Evolutionary conservation across 2,329 filamentous ascomycete species (phyloP).

Genomic region (Lachnellula subtilissima): DNA sequence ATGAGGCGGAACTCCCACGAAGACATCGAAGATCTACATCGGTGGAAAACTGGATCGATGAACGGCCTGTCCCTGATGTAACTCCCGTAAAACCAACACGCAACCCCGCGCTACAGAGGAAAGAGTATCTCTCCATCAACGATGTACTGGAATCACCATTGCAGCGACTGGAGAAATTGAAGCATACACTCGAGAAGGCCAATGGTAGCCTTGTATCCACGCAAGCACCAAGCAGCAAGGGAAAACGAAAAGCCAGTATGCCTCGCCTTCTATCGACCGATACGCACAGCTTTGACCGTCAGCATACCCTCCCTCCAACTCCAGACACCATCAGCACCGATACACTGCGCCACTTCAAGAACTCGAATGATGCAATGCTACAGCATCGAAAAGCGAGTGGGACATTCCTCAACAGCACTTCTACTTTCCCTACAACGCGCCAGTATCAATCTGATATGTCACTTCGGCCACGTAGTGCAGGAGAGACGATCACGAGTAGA

Average conservation of each 20-base stretch:
- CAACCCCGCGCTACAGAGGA: conserved; percentile 13
- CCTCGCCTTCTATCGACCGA: conserved; percentile 14
- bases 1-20: conserved; percentile 11
- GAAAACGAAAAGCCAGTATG: conserved; percentile 8
- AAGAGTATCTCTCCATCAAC: conserved; percentile 43
- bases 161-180: conserved; percentile 45
- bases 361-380: conserved; percentile 45
- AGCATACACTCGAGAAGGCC: conserved; percentile 24
- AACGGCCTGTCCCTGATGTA: conserved; percentile 15
- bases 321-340: conserved; percentile 33
- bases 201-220: conserved; percentile 3
- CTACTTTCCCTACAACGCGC: conserved; percentile 15
- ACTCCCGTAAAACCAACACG: conserved; percentile 9
- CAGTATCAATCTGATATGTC: conserved; percentile 22
- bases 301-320: conserved; percentile 30
- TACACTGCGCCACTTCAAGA: conserved; percentile 41
- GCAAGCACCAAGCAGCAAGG: conserved; percentile 6
- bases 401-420: conserved; percentile 21
- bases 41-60: conserved; percentile 32
- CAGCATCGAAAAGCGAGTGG: conserved; percentile 9
- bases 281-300: conserved; percentile 35
- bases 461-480: conserved; percentile 29
- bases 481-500: conserved; percentile 30
- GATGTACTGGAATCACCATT: conserved; percentile 47
- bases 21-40: conserved; percentile 21